Base-by-base conservation (phyloP, 2,329 filamentous ascomycete species). In the Cryphonectria nitschkei region DNA sequence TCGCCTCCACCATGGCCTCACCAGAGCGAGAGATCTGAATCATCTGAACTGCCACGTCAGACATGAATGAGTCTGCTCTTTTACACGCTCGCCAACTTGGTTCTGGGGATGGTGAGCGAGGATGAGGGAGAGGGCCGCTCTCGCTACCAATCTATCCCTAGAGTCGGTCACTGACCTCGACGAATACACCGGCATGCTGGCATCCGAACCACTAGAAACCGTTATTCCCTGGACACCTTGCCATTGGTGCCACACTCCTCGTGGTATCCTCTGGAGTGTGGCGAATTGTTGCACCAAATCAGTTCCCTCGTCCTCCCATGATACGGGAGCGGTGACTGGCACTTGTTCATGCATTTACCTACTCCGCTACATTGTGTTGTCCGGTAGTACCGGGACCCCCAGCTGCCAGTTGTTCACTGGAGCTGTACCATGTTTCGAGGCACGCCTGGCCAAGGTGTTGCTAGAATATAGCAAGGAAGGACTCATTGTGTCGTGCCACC, bases 341-440 rank as follows among this genome's bases (percentile, higher is more conserved):
- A 39, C 29, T 34, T 61, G 46, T 54, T 52, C 32, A 46, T 65
- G 63, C 63, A 54, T n/a, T 50, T 29, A 50, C 14, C 63, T 32
- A 26, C 29, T 29, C 37, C 37, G 61, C 61, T 63, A 8, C 9
- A 3, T 19, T 13, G 58, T 61, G 7, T 62, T 58, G 26, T 34
- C 26, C 29, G 13, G 29, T 58, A 19, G 54, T 58, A 58, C 58
- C 7, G n/a, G 56, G 14, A 37, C 19, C 58, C 8, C 58, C 34
- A 39, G 32, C 19, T 22, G 32, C 32, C 58, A 61, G 34, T 7
- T 39, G 34, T 61, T 4, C 29, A n/a, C 34, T n/a, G 34, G 58
- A 26, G 8, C 58, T 19, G 9, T 61, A n/a, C 46, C 46, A 50
- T 11, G 22, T 22, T 50, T 50, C n/a, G 43, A 22, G 6, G 19